These are phyloP conservation scores for Chaetomium sp. DNA, from an alignment of 2,329 filamentous ascomycete species.

Conservation along the genomic window DNA sequence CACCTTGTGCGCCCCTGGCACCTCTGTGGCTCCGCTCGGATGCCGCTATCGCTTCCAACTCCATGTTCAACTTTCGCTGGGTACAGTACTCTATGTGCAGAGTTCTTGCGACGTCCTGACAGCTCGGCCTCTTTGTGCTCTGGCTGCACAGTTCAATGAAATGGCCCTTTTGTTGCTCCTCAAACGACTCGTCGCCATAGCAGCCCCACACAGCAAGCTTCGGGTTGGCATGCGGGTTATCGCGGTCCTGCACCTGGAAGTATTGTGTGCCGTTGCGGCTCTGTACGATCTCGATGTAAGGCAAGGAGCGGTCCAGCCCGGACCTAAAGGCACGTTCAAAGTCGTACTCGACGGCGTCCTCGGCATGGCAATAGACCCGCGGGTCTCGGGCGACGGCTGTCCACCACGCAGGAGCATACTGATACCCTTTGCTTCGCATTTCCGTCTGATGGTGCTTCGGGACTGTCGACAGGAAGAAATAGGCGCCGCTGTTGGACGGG, in stretches of 20 bases:
- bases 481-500: background rate
- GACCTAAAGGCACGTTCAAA: background rate
- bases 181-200: background rate
- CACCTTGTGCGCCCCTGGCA: background rate
- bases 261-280: too few relatives aligned
- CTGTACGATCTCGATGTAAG: background rate
- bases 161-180: background rate
- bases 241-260: background rate
- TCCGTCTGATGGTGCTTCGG: background rate
- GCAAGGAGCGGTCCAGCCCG: background rate
- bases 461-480: background rate
- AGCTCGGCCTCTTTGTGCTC: background rate
- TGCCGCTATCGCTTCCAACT: background rate
- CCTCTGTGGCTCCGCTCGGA: background rate
- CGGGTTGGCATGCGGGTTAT: background rate
- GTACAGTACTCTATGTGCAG: background rate
- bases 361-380: background rate
- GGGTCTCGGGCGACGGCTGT: background rate
- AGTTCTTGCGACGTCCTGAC: background rate
- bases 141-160: background rate
- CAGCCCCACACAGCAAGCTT: background rate
- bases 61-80: background rate
- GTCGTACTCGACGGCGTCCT: conserved; percentile 1
- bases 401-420: background rate
- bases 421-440: background rate